Percentiles rank a stretch among this genome's conserved stretches.
These are phyloP conservation scores for Coniferiporia sulphurascens DNA, from an alignment of 1,284 basidiomycete genomes.

Conservation along the genomic window DNA sequence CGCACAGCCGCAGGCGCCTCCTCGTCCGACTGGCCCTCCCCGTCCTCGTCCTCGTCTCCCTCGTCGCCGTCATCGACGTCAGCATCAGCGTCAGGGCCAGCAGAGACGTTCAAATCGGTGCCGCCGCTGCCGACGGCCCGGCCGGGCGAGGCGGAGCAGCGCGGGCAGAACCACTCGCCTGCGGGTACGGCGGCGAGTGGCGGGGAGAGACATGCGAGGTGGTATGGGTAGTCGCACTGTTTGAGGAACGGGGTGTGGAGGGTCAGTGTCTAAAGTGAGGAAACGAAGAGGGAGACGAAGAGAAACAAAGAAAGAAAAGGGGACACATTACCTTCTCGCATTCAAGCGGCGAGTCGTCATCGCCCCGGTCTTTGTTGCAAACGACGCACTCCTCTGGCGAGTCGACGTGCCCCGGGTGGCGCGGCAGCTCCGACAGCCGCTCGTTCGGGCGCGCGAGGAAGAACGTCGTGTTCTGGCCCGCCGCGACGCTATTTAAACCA, in stretches of 20 bases:
- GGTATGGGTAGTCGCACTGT: conserved; percentile 88
- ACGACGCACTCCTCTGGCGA: conserved; percentile 67
- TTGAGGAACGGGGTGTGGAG: not conserved
- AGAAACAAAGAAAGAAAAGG: conserved; percentile 1
- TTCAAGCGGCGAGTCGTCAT: conserved; percentile 65
- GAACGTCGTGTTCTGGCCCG: conserved; percentile 81
- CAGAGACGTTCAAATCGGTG: not conserved
- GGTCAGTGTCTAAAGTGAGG: no score
- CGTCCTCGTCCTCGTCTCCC: not conserved
- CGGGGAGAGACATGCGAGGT: conserved; percentile 77
- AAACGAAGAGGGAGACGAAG: conserved; percentile 6
- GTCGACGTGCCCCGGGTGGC: conserved; percentile 70
- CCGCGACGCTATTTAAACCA: conserved; percentile 69
- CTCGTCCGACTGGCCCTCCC: conserved; percentile 13
- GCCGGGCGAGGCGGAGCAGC: conserved; percentile 38
- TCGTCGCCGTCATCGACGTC: not conserved
- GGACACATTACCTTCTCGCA: conserved; percentile 73
- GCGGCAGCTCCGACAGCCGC: conserved; percentile 64
- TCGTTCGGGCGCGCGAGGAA: conserved; percentile 72
- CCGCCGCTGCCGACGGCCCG: conserved; percentile 5
- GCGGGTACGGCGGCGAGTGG: conserved; percentile 76
- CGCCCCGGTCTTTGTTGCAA: conserved; percentile 65
- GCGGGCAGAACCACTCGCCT: conserved; percentile 90
- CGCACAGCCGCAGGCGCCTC: conserved; percentile 3
- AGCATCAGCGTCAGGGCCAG: conserved; percentile 16